Base-by-base conservation (phyloP, 495 filamentous ascomycete species). In the Tuber brumale region DNA sequence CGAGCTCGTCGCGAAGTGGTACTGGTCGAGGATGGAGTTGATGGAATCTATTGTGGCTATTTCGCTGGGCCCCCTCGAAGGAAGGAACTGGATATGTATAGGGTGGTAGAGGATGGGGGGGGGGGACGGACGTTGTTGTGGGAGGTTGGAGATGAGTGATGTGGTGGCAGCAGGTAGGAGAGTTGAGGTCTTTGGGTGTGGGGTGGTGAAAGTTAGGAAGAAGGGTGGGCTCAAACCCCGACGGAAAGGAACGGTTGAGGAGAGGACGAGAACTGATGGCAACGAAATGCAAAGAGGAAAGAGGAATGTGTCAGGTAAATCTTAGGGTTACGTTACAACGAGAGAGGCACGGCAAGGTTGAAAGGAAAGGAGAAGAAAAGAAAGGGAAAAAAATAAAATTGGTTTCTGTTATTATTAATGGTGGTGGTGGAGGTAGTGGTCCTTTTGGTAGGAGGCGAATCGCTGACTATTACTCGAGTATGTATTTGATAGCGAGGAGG, bases 1-100 rank as follows among this genome's bases (percentile, higher is more conserved):
- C 45, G 80, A 71, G 12, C 80, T 72, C 48, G 77, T n/a, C 43
- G 42, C 72, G 46, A 79, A 71, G 74, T 76, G 69, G 46, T 77
- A 82, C 73, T 79, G 75, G 77, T 80, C 81, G 74, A 82, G 80
- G 81, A 79, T 79, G 70, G 80, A 77, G 73, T 79, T 75, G 73
- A 82, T 75, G 75, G 81, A 77, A 74, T 82, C 81, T 82, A 82
- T 82, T 70, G 70, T 82, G 79, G 72, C 81, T 82, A 72, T 74
- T 35, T 41, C 71, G 76, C 73, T 74, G 73, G 79, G 79, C 77
- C 70, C 79, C 77, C 79, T 77, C 12, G 42, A 75, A 76, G 51
- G 78, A 80, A 80, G 78, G 78, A 80, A 71, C 70, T 69, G 66
- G 69, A 70, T 39, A 77, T 66, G 27, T 66, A 46, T 45, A 57